These are phyloP conservation scores for Aurantiochytrium sp. DNA, from an alignment of 108 stramenopile genomes.

Conservation along the genomic window DNA sequence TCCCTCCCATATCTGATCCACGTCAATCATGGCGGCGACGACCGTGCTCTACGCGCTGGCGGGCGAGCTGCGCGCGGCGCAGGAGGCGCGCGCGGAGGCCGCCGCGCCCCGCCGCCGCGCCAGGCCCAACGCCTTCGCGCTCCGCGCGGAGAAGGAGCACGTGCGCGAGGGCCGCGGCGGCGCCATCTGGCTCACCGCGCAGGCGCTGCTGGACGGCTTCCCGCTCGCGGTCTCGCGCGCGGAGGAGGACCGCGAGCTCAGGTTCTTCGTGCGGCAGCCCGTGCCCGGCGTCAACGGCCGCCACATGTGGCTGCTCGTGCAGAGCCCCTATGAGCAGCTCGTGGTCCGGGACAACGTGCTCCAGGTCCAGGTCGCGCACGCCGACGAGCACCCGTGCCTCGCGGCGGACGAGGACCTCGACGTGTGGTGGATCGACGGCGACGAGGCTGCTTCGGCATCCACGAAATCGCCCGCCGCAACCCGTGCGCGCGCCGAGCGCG, in stretches of 20 bases:
- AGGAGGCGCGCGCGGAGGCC: neutral
- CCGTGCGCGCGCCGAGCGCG: no score
- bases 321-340: neutral
- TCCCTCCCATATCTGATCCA: no score
- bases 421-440: neutral
- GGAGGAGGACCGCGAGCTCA: no score
- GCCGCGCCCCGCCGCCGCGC: neutral
- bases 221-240: no score
- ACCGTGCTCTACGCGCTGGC: neutral
- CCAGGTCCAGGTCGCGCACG: neutral
- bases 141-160: neutral
- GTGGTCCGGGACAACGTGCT: neutral
- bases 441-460: neutral
- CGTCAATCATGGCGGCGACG: neutral
- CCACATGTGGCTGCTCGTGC: neutral
- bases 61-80: neutral
- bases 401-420: neutral
- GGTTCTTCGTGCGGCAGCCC: conserved; percentile 1
- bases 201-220: neutral
- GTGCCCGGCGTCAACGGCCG: neutral
- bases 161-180: neutral
- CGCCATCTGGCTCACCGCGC: neutral
- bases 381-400: neutral
- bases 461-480: neutral
- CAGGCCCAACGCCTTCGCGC: neutral